Base-by-base conservation (phyloP, 2,329 filamentous ascomycete species). In the Ceratocystis cubensis region DNA sequence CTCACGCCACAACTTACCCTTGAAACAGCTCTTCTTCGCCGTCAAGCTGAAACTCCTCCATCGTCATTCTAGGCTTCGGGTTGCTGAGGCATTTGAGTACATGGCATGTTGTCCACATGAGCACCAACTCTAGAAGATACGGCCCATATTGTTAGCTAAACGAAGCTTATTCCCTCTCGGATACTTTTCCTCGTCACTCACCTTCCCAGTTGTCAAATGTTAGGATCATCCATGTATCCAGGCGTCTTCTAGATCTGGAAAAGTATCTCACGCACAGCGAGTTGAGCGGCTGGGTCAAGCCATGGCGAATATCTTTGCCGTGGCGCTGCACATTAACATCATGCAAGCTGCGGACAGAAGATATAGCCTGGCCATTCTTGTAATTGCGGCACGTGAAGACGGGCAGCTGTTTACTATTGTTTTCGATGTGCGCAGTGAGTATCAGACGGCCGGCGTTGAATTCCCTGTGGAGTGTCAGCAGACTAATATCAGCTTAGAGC, bases 1-100 rank as follows among this genome's bases (percentile, higher is more conserved):
- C 50, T 61, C 30, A 6, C 8, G 2, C 17, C 22, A 30, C 59
- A n/a, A 44, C 61, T 63, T 45, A 84, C 81, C 82, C 76, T 71
- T 80, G 80, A 65, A 84, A 83, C 0, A 86, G 74, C 13, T 83
- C 77, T 69, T 77, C 80, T 5, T 80, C 78, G 30, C 80, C 76
- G 1, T 74, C 73, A 0, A 80, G n/a, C 17, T 64, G 30, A 59
- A 65, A 68, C 28, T 65, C 57, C 4, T 45, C 50, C 6, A 50
- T 41, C 4, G 25, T 76, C 45, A 84, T 79, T 2, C 74, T 74
- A 1, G 80, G 7, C 20, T 33, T 15, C 5, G 62, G 63, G 7
- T 22, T 50, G 75, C 65, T 77, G 74, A 66, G 77, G 78, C 4
- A 78, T 80, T 0, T 79, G 80, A 64, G 75, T 77, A 79, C 69